Evolutionary conservation across 768 basidiomycete species (phyloP).

Genomic region (Daedalea quercina): DNA sequence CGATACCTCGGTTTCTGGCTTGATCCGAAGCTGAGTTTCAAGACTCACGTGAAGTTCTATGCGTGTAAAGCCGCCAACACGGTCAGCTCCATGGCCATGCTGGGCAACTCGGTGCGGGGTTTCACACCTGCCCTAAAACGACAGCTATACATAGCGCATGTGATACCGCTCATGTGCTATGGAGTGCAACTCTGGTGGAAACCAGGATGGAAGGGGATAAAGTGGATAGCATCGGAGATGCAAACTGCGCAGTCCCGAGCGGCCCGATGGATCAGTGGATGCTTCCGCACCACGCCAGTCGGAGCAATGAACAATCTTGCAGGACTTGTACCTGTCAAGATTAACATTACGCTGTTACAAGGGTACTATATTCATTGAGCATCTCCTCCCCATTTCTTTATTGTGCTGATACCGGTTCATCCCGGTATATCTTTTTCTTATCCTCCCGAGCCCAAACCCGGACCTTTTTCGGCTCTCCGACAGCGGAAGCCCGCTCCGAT

Average conservation of each 20-base stretch:
- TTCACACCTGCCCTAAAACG: constrained; percentile 9
- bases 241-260: constrained; percentile 12
- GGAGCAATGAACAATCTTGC: constrained; percentile 13
- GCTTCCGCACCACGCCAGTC: constrained; percentile 14
- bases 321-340: constrained; percentile 11
- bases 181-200: constrained; percentile 16
- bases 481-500: too few species aligned
- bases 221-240: constrained; percentile 3
- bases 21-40: constrained; percentile 8
- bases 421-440: too few species aligned
- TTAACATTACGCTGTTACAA: too few species aligned
- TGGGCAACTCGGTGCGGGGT: constrained; percentile 15
- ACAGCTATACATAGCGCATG: constrained; percentile 11
- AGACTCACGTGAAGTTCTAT: constrained; percentile 7
- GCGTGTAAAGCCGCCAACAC: constrained; percentile 9
- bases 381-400: too few species aligned
- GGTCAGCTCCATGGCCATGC: constrained; percentile 2
- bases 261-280: constrained; percentile 14
- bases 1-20: constrained; percentile 15
- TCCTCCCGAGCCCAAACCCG: too few species aligned
- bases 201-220: constrained; percentile 5
- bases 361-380: too few species aligned
- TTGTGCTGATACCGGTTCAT: too few species aligned
- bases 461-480: too few species aligned
- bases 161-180: constrained; percentile 14